These are phyloP conservation scores for Penicillium angulare DNA, from an alignment of 495 filamentous ascomycete species.

Conservation along the genomic window DNA sequence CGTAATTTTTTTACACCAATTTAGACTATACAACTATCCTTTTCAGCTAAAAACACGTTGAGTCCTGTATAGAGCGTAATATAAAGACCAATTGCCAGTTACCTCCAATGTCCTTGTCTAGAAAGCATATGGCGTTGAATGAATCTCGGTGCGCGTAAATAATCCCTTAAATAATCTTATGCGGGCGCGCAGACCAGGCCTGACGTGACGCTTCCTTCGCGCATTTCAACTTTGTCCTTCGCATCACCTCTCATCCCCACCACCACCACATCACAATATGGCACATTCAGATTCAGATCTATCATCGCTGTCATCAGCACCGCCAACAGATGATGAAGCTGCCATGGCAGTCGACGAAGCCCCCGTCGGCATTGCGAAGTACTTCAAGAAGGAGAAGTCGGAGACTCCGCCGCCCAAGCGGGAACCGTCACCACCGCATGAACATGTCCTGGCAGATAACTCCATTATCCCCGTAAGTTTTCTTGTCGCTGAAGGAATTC, in stretches of 20 bases:
- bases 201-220: slow-evolving; percentile 33
- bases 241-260: slow-evolving; percentile 2
- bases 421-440: slow-evolving; percentile 81
- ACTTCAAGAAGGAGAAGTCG: slow-evolving; percentile 51
- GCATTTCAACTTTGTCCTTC: slow-evolving; percentile 25
- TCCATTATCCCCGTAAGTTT: slow-evolving; percentile 79
- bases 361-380: slow-evolving; percentile 44
- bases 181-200: slow-evolving; percentile 24
- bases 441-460: slow-evolving; percentile 85
- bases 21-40: too few relatives aligned
- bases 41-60: too few relatives aligned
- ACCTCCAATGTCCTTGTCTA: background rate
- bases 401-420: slow-evolving; percentile 69
- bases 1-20: too few relatives aligned
- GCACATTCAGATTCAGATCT: slow-evolving; percentile 53
- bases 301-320: slow-evolving; percentile 59
- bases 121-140: background rate
- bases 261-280: slow-evolving; percentile 38
- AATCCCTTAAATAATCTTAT: slow-evolving; percentile 15
- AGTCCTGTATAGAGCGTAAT: background rate
- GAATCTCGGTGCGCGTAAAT: background rate
- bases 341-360: slow-evolving; percentile 42
- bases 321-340: slow-evolving; percentile 56
- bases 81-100: background rate
- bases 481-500: slow-evolving; percentile 2